Evolutionary conservation across 1,284 basidiomycete species (phyloP).

Genomic region (Veloboletus limbatus): DNA sequence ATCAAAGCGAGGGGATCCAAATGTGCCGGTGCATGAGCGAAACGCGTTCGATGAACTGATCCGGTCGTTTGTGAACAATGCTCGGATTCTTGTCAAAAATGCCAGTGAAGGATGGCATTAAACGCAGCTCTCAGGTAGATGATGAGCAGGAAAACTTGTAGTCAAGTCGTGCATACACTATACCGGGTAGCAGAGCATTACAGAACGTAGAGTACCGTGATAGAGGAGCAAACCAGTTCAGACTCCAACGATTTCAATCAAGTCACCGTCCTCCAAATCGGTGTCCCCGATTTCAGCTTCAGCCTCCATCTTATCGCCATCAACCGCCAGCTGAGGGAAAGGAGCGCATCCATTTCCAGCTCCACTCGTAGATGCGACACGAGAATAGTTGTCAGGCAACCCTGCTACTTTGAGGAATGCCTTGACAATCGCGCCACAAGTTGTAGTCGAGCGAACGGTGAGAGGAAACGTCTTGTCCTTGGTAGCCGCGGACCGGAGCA

Average conservation of each 20-base stretch:
- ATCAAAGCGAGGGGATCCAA: conserved; percentile 54
- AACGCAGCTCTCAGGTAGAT: conserved; percentile 1
- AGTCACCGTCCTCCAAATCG: conserved; percentile 73
- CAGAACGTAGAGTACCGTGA: conserved; percentile 5
- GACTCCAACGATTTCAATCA: conserved; percentile 67
- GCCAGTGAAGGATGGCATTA: conserved; percentile 44
- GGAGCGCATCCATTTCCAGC: conserved; percentile 32
- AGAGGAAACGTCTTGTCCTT: conserved; percentile 52
- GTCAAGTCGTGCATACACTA: conserved; percentile 4
- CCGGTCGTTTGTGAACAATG: conserved; percentile 80
- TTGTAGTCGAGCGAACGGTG: conserved; percentile 69
- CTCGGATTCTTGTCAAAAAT: conserved; percentile 70
- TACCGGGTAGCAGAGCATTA: conserved; percentile 16
- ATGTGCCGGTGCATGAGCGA: conserved; percentile 57
- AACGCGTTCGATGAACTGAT: conserved; percentile 76
- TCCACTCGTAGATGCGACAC: conserved; percentile 31
- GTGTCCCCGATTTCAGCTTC: conserved; percentile 56
- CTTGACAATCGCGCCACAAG: conserved; percentile 67
- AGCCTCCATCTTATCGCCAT: conserved; percentile 64
- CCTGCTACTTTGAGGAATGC: conserved; percentile 66
- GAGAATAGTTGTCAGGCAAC: conserved; percentile 51
- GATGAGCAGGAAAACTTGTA: conserved; percentile 2
- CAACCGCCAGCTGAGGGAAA: conserved; percentile 53
- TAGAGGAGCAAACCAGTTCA: conserved; percentile 30
- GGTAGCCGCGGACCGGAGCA: conserved; percentile 53